Conservation (phyloP, 768 basidiomycete species). For the Phlegmacium glaucopus region DNA sequence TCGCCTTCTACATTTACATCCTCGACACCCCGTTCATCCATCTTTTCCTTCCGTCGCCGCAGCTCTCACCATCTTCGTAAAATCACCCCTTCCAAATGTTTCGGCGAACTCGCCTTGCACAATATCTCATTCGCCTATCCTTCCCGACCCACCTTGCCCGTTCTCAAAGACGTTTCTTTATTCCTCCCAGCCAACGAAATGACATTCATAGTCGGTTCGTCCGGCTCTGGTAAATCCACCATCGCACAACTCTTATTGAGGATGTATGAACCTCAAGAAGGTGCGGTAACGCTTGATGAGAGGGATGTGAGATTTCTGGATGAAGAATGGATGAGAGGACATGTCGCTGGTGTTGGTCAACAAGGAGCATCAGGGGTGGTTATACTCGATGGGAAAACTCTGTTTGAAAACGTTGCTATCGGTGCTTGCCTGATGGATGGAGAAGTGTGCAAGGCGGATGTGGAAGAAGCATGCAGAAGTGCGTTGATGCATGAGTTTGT, state of each 20-base stretch:
- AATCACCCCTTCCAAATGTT: slow-evolving; percentile 61
- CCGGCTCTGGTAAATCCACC: slow-evolving; percentile 92
- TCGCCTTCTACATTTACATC: slow-evolving; percentile 45
- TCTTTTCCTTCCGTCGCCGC: no score
- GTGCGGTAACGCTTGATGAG: slow-evolving; percentile 76
- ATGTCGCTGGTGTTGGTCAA: slow-evolving; percentile 79
- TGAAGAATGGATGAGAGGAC: slow-evolving; percentile 56
- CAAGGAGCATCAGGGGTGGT: slow-evolving; percentile 53
- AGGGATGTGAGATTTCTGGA: slow-evolving; percentile 77
- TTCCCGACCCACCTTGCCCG: slow-evolving; percentile 60
- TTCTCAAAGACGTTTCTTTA: slow-evolving; percentile 67
- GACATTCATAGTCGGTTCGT: slow-evolving; percentile 88
- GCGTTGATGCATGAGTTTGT: slow-evolving; percentile 90
- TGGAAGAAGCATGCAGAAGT: slow-evolving; percentile 77
- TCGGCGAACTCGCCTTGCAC: slow-evolving; percentile 73
- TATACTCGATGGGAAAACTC: slow-evolving; percentile 70
- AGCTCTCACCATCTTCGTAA: slow-evolving; percentile 48
- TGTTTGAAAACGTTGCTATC: slow-evolving; percentile 67
- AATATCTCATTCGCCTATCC: slow-evolving; percentile 85
- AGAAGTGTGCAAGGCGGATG: slow-evolving; percentile 61
- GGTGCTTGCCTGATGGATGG: slow-evolving; percentile 64
- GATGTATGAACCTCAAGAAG: slow-evolving; percentile 67
- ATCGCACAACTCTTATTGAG: slow-evolving; percentile 79
- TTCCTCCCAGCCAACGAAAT: slow-evolving; percentile 71
- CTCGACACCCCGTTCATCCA: no score